A percentile compares a stretch with the other conserved stretches of the same genome.
Evolutionary conservation across 2,329 filamentous ascomycete genomes (phyloP).

Genomic region (Chaetomiaceae sp.): DNA sequence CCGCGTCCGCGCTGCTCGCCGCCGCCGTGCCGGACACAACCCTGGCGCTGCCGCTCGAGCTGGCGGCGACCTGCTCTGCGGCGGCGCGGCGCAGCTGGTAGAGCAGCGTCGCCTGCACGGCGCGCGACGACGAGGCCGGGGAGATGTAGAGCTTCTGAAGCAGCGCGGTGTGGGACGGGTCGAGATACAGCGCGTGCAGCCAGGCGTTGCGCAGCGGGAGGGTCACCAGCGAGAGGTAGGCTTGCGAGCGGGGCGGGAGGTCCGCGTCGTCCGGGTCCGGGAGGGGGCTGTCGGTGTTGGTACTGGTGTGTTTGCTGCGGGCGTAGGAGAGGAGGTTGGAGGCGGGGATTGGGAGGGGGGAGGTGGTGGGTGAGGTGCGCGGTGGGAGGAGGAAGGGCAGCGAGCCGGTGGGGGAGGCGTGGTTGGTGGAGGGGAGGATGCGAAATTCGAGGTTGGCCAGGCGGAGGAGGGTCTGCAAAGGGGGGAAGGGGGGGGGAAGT

Average conservation of each 20-base stretch:
- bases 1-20: neutral
- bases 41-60: slow-evolving; percentile 20
- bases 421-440: slow-evolving; percentile 74
- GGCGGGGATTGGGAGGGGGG: slow-evolving; percentile 26
- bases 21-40: slow-evolving; percentile 18
- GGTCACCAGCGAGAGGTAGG: slow-evolving; percentile 74
- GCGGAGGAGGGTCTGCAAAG: slow-evolving; percentile 72
- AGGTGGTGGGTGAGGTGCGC: slow-evolving; percentile 32
- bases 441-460: slow-evolving; percentile 67
- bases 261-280: slow-evolving; percentile 11
- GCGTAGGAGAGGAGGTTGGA: slow-evolving; percentile 26
- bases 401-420: slow-evolving; percentile 84
- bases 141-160: slow-evolving; percentile 68
- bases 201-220: slow-evolving; percentile 78
- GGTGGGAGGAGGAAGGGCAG: slow-evolving; percentile 75
- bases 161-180: slow-evolving; percentile 62
- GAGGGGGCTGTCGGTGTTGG: neutral
- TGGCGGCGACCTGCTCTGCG: slow-evolving; percentile 65
- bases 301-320: slow-evolving; percentile 3
- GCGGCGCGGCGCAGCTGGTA: slow-evolving; percentile 70
- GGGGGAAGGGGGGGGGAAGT: neutral
- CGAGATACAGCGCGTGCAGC: slow-evolving; percentile 81
- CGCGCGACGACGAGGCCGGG: slow-evolving; percentile 52
- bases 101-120: slow-evolving; percentile 61
- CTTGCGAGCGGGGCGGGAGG: slow-evolving; percentile 53